A percentile compares a stretch with the other conserved stretches of the same genome.
Conservation (phyloP, 1,284 basidiomycete species). For the Heliocybe sulcata region DNA sequence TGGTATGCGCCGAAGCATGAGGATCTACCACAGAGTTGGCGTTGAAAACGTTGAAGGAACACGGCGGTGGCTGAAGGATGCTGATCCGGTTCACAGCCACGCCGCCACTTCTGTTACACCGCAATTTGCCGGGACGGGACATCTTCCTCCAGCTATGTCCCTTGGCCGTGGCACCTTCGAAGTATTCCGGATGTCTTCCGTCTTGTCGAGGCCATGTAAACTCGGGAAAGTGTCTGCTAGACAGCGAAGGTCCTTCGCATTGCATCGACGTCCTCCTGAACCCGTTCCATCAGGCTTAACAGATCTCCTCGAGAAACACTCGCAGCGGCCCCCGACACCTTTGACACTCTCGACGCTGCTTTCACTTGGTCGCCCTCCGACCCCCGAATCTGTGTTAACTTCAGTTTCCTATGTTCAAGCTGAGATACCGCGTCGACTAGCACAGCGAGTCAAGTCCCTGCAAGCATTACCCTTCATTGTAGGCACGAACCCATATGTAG, state of each 20-base stretch:
- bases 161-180: too few relatives aligned
- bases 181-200: not conserved
- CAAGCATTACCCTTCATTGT: constrained; percentile 81
- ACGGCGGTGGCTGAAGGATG: too few relatives aligned
- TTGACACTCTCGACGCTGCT: constrained; percentile 64
- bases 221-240: not conserved
- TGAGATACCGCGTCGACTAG: constrained; percentile 70
- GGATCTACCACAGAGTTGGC: too few relatives aligned
- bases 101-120: too few relatives aligned
- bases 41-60: too few relatives aligned
- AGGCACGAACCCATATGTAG: constrained; percentile 84
- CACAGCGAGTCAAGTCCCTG: constrained; percentile 61
- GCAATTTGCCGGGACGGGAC: too few relatives aligned
- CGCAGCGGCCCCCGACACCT: constrained; percentile 49
- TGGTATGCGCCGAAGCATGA: too few relatives aligned
- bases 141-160: too few relatives aligned
- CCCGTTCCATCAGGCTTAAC: constrained; percentile 34
- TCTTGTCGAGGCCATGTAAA: too few relatives aligned
- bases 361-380: constrained; percentile 67
- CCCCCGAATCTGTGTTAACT: constrained; percentile 56
- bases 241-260: not conserved
- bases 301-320: constrained; percentile 43
- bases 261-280: constrained; percentile 13
- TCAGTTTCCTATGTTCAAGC: constrained; percentile 65
- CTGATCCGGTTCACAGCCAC: too few relatives aligned